These are phyloP conservation scores for Populus davidiana DNA, from an alignment of 345 rosid species.

Conservation along the genomic window DNA sequence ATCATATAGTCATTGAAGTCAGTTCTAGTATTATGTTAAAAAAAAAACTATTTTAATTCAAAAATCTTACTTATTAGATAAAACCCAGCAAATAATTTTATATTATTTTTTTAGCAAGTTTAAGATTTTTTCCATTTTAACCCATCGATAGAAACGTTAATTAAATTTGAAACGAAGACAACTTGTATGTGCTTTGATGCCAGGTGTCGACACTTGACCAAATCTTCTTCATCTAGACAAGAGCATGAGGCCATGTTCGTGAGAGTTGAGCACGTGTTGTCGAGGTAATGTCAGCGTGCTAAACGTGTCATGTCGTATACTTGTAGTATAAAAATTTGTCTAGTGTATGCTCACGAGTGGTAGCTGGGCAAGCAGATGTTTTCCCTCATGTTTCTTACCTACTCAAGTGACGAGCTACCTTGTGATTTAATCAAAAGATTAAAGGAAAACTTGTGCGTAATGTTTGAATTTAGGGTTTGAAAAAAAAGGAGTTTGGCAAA, in stretches of 20 bases:
- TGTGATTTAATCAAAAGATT: background rate
- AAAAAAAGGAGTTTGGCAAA: background rate
- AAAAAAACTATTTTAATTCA: no score
- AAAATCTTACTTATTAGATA: no score
- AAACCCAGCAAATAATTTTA: no score
- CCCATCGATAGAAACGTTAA: background rate
- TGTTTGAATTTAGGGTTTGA: background rate
- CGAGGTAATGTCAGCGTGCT: background rate
- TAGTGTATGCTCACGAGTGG: background rate
- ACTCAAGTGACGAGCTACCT: background rate
- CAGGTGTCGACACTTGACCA: background rate
- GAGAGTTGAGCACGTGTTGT: background rate
- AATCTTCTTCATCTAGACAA: background rate
- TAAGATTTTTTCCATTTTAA: no score
- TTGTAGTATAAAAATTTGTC: background rate
- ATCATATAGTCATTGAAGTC: no score
- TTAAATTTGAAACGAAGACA: background rate
- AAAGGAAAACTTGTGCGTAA: background rate
- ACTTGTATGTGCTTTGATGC: background rate
- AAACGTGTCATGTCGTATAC: background rate
- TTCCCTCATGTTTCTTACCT: constrained; percentile 4
- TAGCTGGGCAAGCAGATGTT: background rate
- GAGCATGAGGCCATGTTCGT: background rate
- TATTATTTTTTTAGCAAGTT: no score
- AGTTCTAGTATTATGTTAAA: no score